phyloP scores from a whole-genome alignment of 805 yeast genomes.

The Debaryomyces castellii region DNA sequence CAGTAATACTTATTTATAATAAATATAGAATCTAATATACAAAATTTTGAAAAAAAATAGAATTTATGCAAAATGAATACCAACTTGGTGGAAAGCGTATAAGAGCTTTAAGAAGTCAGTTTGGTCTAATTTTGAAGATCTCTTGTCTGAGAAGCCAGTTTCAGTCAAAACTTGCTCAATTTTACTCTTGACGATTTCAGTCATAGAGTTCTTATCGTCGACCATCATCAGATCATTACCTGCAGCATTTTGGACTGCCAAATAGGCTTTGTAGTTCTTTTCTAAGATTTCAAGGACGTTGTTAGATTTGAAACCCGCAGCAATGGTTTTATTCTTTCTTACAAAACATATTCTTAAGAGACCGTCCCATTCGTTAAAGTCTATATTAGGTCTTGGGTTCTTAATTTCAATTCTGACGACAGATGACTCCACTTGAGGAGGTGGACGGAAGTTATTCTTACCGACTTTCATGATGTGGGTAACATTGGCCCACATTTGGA shows the following conservation, averaged over 20 bases:
- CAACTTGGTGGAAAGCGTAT: constrained; percentile 94
- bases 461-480: constrained; percentile 99
- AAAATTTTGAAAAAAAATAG: constrained; percentile 2
- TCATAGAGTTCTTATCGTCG: constrained; percentile 41
- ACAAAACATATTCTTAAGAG: constrained; percentile 86
- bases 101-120: constrained; percentile 84
- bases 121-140: constrained; percentile 94
- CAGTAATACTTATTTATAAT: constrained; percentile 1
- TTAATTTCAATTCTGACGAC: constrained; percentile 94
- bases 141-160: constrained; percentile 78
- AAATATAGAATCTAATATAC: constrained; percentile 8
- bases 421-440: constrained; percentile 96
- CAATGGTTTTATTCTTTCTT: constrained; percentile 87
- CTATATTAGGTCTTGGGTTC: constrained; percentile 89
- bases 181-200: constrained; percentile 59
- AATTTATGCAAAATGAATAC: constrained; percentile 87
- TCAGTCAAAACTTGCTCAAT: constrained; percentile 72
- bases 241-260: constrained; percentile 51
- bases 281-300: constrained; percentile 81
- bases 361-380: constrained; percentile 97
- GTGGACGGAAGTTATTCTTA: constrained; percentile 93
- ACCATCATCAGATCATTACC: constrained; percentile 39
- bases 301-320: constrained; percentile 86
- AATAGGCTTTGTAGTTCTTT: constrained; percentile 79
- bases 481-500: constrained; percentile 99